Percentiles rank a stretch among this genome's conserved stretches.
phyloP scores from a whole-genome alignment of 192 early-diverging fungal species.

The Martensiomyces pterosporus region DNA sequence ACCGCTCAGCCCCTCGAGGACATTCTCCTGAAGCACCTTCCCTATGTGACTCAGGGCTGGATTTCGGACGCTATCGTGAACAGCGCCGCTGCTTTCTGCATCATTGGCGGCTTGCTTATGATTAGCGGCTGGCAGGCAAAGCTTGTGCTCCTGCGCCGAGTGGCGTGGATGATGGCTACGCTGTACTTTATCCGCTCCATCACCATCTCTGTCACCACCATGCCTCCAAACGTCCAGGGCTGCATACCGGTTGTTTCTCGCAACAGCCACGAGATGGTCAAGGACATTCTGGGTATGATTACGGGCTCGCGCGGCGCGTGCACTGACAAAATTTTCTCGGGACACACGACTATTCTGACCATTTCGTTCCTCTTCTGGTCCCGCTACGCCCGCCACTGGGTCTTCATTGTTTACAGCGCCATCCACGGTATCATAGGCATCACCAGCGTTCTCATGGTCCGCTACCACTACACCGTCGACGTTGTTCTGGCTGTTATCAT shows the following conservation, averaged over 20 bases:
- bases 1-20: conserved; percentile 12
- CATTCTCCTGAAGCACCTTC: conserved; percentile 18
- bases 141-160: conserved; percentile 48
- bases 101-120: conserved; percentile 22
- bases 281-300: conserved; percentile 19
- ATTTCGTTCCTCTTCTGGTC: conserved; percentile 53
- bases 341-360: conserved; percentile 53
- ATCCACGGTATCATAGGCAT: conserved; percentile 44
- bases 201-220: conserved; percentile 55
- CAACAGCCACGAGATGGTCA: conserved; percentile 6
- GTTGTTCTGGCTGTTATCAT: conserved; percentile 54
- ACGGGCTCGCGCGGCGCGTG: conserved; percentile 47
- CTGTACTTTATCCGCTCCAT: conserved; percentile 56
- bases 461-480: conserved; percentile 57
- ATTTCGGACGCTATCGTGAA: conserved; percentile 25
- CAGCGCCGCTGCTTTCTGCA: conserved; percentile 4
- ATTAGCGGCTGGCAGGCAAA: conserved; percentile 36
- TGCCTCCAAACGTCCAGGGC: conserved; percentile 42
- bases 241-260: conserved; percentile 14
- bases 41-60: conserved; percentile 8
- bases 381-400: conserved; percentile 48
- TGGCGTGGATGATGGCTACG: conserved; percentile 47
- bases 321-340: conserved; percentile 60
- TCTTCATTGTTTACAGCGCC: conserved; percentile 34
- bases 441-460: conserved; percentile 49